Percentiles rank a stretch among this genome's conserved stretches.
Evolutionary conservation across 306 rosid species (phyloP).

Genomic region (Macrotyloma uniflorum): DNA sequence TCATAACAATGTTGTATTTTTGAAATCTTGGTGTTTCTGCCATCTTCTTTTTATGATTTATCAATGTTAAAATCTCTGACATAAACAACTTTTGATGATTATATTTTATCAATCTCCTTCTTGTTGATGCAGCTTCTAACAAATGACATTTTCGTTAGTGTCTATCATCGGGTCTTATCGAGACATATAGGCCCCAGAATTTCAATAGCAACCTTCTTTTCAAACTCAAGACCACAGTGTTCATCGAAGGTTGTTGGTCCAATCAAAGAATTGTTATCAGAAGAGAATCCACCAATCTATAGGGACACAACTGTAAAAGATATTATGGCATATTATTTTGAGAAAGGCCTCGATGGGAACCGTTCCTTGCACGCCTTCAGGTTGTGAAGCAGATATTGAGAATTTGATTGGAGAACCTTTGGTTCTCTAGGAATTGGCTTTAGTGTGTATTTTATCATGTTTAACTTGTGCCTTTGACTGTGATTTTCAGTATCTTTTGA

Average conservation of each 20-base stretch:
- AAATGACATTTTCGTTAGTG: slow-evolving; percentile 39
- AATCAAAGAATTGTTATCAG: slow-evolving; percentile 53
- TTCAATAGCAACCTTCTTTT: slow-evolving; percentile 30
- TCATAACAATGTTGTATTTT: not conserved
- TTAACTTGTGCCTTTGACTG: not conserved
- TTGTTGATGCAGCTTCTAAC: slow-evolving; percentile 29
- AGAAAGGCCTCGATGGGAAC: slow-evolving; percentile 42
- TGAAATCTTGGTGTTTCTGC: not conserved
- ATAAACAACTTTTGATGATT: not conserved
- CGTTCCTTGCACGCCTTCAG: slow-evolving; percentile 28
- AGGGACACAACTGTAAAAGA: slow-evolving; percentile 36
- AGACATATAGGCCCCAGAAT: slow-evolving; percentile 32
- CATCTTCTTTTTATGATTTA: not conserved
- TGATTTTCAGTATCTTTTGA: not conserved
- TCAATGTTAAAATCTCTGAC: not conserved
- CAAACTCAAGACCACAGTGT: not conserved
- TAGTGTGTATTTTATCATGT: not conserved
- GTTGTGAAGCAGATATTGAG: not conserved
- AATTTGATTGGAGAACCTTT: not conserved
- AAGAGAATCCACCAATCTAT: slow-evolving; percentile 50
- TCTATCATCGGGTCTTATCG: slow-evolving; percentile 33
- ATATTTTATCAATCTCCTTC: not conserved
- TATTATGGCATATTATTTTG: not conserved
- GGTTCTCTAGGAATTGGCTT: not conserved
- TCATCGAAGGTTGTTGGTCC: slow-evolving; percentile 42